Base-by-base conservation (phyloP, 257 asterid species). In the Coffea canephora region DNA sequence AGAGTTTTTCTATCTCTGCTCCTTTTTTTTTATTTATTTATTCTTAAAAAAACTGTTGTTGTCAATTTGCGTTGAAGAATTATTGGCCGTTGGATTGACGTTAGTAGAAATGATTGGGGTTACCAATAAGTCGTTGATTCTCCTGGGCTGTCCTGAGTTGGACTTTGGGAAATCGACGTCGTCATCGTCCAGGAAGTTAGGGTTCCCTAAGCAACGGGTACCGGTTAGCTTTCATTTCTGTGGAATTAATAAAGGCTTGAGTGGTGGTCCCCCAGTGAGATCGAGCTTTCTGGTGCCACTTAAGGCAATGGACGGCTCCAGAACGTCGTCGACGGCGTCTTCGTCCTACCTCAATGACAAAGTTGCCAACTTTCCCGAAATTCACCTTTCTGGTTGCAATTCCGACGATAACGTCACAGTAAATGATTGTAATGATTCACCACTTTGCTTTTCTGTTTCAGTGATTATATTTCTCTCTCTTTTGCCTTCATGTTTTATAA, bases 301-400 rank as follows among this genome's bases (percentile, higher is more conserved):
- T 81, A 88, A 83, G 87, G 93, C 96, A 65, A 87, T 85, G 91
- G 97, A 90, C 77, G 86, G 85, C 77, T 86, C 94, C 69, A 80
- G 86, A 80, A 82, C 87, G 75, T 76, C 90, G 85, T 81, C 86
- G 84, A 61, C 86, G 81, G 75, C 90, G 84, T 80, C 86, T 82
- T 76, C 86, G 80, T 81, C 78, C 11, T 69, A 46, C 41, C 64
- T 84, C 78, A 84, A 75, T 55, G 82, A 78, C 55, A 82, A 80
- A 77, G 77, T 86, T 18, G 87, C 77, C 55, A 71, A 49, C 54
- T 65, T 39, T 73, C 57, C 67, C 1, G 64, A 77, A 69, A 19
- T 68, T 75, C 76, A 72, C 34, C 82, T 75, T 31, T 77, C 84
- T 3, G 86, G 80, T 19, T 73, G 85, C 74, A 76, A 72, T 77